phyloP scores from a whole-genome alignment of 1,139 yeast genomes.

The Meyerozyma sp. region DNA sequence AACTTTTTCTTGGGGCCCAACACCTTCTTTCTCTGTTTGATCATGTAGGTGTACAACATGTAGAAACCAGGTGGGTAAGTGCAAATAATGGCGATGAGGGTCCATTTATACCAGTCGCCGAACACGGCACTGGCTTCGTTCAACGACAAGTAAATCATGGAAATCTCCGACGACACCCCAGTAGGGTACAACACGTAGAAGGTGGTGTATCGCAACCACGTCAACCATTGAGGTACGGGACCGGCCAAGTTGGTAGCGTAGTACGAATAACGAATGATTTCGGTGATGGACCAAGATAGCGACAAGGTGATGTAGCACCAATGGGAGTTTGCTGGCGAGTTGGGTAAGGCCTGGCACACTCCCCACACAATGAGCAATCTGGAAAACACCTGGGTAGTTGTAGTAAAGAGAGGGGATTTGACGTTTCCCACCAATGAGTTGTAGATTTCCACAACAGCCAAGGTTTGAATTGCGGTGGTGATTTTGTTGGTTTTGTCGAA shows the following conservation, averaged over 20 bases:
- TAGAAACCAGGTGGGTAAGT: slow-evolving; percentile 85
- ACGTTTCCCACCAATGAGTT: slow-evolving; percentile 78
- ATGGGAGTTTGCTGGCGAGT: slow-evolving; percentile 55
- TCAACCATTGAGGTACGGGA: slow-evolving; percentile 57
- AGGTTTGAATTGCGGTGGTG: slow-evolving; percentile 70
- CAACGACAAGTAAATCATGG: slow-evolving; percentile 63
- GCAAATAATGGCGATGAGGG: slow-evolving; percentile 52
- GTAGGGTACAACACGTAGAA: slow-evolving; percentile 82
- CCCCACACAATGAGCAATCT: slow-evolving; percentile 83
- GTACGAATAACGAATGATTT: slow-evolving; percentile 80
- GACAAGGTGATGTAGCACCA: slow-evolving; percentile 64
- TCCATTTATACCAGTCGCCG: slow-evolving; percentile 50
- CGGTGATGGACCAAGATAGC: slow-evolving; percentile 88
- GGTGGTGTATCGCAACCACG: slow-evolving; percentile 76
- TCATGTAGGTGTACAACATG: slow-evolving; percentile 81
- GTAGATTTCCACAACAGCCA: slow-evolving; percentile 75
- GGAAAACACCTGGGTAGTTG: slow-evolving; percentile 81
- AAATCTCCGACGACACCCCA: slow-evolving; percentile 83
- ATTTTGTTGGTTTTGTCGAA: slow-evolving; percentile 56
- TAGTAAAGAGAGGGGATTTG: slow-evolving; percentile 78
- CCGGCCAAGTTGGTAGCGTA: slow-evolving; percentile 65
- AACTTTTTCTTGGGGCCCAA: slow-evolving; percentile 27
- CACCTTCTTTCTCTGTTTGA: slow-evolving; percentile 75
- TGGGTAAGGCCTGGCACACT: slow-evolving; percentile 67
- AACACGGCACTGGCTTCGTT: slow-evolving; percentile 50